Conservation (phyloP, 306 rosid genomes). For the Echinosophora koreensis region DNA sequence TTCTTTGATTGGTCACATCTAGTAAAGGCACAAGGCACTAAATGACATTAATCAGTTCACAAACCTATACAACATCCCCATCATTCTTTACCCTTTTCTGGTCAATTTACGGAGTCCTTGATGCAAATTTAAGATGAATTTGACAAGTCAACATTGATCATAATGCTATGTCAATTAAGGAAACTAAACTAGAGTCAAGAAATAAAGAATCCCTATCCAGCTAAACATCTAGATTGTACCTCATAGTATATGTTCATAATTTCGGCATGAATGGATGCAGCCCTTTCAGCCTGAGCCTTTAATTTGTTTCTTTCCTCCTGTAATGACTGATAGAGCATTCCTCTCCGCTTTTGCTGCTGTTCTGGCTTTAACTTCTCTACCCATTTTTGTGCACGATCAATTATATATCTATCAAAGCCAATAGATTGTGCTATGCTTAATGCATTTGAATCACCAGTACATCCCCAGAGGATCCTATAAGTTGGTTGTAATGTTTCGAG, state of each 20-base stretch:
- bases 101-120: conserved; percentile 26
- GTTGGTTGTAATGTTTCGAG: conserved; percentile 81
- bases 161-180: conserved; percentile 25
- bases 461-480: conserved; percentile 90
- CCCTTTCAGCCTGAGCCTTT: conserved; percentile 74
- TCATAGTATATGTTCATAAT: conserved; percentile 65
- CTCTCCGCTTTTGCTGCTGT: conserved; percentile 83
- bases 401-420: conserved; percentile 76
- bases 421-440: conserved; percentile 80
- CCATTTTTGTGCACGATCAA: conserved; percentile 73
- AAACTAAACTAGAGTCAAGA: conserved; percentile 43
- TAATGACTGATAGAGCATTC: conserved; percentile 75
- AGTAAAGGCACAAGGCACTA: not conserved
- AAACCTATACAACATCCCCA: conserved; percentile 11
- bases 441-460: conserved; percentile 90
- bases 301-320: conserved; percentile 75
- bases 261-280: conserved; percentile 72
- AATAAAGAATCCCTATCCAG: conserved; percentile 28
- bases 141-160: conserved; percentile 30
- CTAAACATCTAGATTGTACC: conserved; percentile 58
- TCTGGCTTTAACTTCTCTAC: conserved; percentile 82
- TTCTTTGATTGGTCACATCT: conserved; percentile 33
- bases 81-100: conserved; percentile 13
- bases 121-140: conserved; percentile 39
- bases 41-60: conserved; percentile 7